These are phyloP conservation scores for Aspergillus sp. DNA, from an alignment of 2,329 filamentous ascomycete genomes.

Conservation along the genomic window DNA sequence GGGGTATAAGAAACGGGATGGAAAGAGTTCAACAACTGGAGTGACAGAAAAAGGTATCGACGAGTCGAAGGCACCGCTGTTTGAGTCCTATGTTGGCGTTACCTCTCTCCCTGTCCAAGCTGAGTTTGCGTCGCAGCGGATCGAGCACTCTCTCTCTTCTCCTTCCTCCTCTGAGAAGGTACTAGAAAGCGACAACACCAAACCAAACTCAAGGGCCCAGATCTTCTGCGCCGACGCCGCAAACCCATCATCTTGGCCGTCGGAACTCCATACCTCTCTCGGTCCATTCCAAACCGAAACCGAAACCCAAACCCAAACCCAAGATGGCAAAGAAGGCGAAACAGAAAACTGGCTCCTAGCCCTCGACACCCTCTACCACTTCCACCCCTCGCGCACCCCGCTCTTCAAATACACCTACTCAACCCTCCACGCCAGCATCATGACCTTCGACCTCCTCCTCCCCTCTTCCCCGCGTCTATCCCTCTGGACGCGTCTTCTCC, in stretches of 20 bases:
- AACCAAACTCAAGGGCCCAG: not conserved
- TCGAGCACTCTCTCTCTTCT: not conserved
- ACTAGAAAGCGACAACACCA: not conserved
- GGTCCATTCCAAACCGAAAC: not conserved
- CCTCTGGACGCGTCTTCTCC: conserved; percentile 30
- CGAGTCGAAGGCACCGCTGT: conserved; percentile 18
- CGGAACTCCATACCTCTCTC: conserved; percentile 20
- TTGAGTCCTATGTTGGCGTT: conserved; percentile 54
- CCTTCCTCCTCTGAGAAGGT: not conserved
- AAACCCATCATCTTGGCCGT: conserved; percentile 45
- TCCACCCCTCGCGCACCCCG: conserved; percentile 52
- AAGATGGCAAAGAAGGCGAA: not conserved
- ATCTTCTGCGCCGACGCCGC: conserved; percentile 55
- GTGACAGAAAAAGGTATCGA: not conserved
- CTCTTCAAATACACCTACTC: conserved; percentile 45
- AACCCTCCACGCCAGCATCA: conserved; percentile 49
- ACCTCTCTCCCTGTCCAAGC: conserved; percentile 52
- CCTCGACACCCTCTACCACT: conserved; percentile 59
- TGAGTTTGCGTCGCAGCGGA: conserved; percentile 27
- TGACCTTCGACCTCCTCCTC: conserved; percentile 58
- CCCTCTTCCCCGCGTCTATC: conserved; percentile 13
- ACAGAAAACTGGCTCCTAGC: conserved; percentile 50
- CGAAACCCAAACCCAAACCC: not conserved
- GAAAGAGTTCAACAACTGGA: not conserved
- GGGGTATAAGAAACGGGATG: not conserved